Evolutionary conservation across 306 rosid genomes (phyloP).

Genomic region (Biancaea sappan): DNA sequence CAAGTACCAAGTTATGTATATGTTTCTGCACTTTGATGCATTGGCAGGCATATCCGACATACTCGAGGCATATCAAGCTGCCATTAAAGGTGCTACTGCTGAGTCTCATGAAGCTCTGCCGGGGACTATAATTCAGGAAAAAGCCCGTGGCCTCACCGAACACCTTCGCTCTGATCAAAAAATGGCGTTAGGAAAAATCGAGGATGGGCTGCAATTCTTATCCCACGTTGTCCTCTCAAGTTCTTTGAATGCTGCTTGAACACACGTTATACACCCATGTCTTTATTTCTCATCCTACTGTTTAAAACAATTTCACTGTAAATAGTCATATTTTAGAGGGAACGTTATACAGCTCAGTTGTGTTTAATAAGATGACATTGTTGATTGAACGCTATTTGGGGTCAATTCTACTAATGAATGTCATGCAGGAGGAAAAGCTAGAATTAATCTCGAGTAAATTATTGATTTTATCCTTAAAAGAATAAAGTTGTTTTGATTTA

Average conservation of each 20-base stretch:
- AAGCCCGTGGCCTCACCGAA: conserved; percentile 61
- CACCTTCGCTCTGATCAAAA: conserved; percentile 72
- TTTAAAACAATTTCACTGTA: neutral
- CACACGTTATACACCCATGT: neutral
- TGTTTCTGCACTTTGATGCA: conserved; percentile 14
- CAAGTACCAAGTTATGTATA: neutral
- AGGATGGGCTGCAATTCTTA: conserved; percentile 83
- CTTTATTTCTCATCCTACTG: neutral
- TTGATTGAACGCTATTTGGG: neutral
- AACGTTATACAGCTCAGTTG: neutral
- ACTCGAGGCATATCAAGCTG: conserved; percentile 77
- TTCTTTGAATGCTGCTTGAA: conserved; percentile 73
- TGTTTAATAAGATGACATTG: neutral
- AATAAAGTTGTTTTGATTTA: too few species aligned
- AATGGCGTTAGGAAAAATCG: conserved; percentile 76
- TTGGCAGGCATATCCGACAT: conserved; percentile 88
- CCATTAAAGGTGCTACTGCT: conserved; percentile 65
- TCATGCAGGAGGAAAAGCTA: neutral
- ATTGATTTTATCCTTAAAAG: too few species aligned
- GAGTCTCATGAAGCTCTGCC: conserved; percentile 62
- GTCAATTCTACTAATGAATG: neutral
- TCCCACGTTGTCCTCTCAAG: conserved; percentile 76
- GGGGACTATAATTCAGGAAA: conserved; percentile 63
- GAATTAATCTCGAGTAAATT: too few species aligned
- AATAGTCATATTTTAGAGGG: conserved; percentile 6